Evolutionary conservation across 345 rosid species (phyloP), one percentile per base, ranked within the genome.

Genomic region (Salix koriyanagi): DNA sequence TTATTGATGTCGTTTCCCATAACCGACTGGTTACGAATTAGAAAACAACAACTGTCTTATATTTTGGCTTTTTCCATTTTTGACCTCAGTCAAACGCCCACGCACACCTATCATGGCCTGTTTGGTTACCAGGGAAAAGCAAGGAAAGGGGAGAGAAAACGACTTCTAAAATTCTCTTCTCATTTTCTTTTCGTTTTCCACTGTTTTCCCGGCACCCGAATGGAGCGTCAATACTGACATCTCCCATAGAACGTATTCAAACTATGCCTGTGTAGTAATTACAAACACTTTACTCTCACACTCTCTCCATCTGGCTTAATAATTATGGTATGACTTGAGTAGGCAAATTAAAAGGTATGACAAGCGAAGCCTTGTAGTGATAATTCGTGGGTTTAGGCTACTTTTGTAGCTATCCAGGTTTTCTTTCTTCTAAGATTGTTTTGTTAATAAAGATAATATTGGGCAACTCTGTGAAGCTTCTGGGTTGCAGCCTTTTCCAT

Each of bases 201-300:
- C 73, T 16, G 37, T 67, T 78, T 78, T 78, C 67, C 65, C 46
- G 62, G 16, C 71, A 65, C 50, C 48, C 68, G 42, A 66, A 54
- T 5, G 50, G 56, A 71, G 71, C 50, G 19, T 25, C 56, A 9
- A 8, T 8, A 12, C 65, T 52, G 71, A 4, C 36, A n/a, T n/a
- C 41, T 50, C 71, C 61, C 65, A 6, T 28, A 37, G n/a, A 39
- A 4, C 19, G 46, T 30, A n/a, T 18, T 65, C 46, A 7, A 30
- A 8, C 21, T 44, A 30, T 15, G 65, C 28, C 30, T 32, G 37
- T 73, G 16, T 25, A 26, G 69, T 11, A 41, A 61, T n/a, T 37
- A n/a, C 30, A 2, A 5, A 4, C 36, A 18, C 32, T 15, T 64
- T n/a, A 10, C 65, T 50, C 9, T 9, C 8, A n/a, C 46, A 42